Conservation (phyloP, 176 grass and related monocot genomes). For the Ensete glaucum region DNA sequence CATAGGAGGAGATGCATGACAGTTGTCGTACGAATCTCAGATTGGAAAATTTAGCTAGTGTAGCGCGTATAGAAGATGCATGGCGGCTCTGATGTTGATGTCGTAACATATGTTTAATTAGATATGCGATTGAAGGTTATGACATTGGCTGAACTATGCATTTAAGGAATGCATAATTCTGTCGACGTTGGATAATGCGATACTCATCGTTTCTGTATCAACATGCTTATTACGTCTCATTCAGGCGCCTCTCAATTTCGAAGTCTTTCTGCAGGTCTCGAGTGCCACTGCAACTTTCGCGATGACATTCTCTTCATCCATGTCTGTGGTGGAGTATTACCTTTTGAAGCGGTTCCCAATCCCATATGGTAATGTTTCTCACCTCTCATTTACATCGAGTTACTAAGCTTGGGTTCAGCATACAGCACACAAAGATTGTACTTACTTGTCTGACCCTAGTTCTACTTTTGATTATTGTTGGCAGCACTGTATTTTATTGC, state of each 20-base stretch:
- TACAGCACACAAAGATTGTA: background rate
- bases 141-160: too few species aligned
- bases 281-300: constrained; percentile 93
- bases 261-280: constrained; percentile 53
- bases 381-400: background rate
- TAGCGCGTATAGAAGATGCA: too few species aligned
- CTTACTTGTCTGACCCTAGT: background rate
- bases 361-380: constrained; percentile 40
- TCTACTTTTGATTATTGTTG: background rate
- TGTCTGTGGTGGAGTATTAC: constrained; percentile 90
- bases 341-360: constrained; percentile 81
- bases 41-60: too few species aligned
- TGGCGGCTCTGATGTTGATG: too few species aligned
- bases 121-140: too few species aligned
- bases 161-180: too few species aligned
- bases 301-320: constrained; percentile 94
- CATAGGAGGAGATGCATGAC: background rate
- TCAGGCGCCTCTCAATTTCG: background rate
- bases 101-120: too few species aligned
- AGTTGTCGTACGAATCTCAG: too few species aligned
- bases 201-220: background rate
- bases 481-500: constrained; percentile 51
- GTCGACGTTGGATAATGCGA: too few species aligned
- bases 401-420: background rate
- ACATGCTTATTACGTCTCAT: background rate